Percentiles rank a stretch among this genome's conserved stretches.
These are phyloP conservation scores for Leptographium wingfieldii DNA, from an alignment of 2,329 filamentous ascomycete genomes.

Conservation along the genomic window DNA sequence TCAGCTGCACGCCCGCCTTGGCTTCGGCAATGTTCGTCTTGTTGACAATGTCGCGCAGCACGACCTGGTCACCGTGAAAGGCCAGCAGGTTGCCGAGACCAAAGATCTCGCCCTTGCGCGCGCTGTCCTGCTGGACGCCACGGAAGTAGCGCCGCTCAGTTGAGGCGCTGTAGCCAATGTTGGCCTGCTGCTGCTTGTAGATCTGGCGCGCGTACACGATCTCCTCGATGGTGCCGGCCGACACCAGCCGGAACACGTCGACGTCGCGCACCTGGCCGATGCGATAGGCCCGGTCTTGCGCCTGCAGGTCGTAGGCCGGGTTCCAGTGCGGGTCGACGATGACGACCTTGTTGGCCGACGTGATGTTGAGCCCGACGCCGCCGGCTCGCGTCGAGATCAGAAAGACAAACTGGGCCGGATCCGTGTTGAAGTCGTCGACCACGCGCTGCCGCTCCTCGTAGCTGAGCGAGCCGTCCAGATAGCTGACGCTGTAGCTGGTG, in stretches of 20 bases:
- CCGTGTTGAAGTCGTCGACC: conserved; percentile 85
- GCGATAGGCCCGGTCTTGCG: conserved; percentile 89
- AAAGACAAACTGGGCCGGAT: conserved; percentile 82
- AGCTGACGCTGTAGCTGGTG: conserved; percentile 83
- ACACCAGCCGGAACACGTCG: conserved; percentile 86
- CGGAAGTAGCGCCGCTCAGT: conserved; percentile 90
- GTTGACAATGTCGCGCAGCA: conserved; percentile 92
- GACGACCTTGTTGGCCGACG: conserved; percentile 94
- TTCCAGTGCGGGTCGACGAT: conserved; percentile 98
- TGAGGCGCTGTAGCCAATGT: conserved; percentile 90
- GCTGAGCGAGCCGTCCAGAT: conserved; percentile 72
- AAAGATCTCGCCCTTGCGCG: conserved; percentile 86
- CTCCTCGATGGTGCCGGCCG: conserved; percentile 87
- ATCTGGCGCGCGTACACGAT: conserved; percentile 95
- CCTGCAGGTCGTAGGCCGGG: conserved; percentile 84
- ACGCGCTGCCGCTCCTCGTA: conserved; percentile 72
- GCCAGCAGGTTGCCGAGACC: conserved; percentile 77
- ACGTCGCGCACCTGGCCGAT: conserved; percentile 90
- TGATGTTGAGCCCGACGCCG: conserved; percentile 90
- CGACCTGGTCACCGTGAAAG: conserved; percentile 64
- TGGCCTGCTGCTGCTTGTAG: conserved; percentile 98
- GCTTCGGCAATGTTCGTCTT: conserved; percentile 96
- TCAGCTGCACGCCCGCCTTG: conserved; percentile 67
- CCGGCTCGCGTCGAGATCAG: conserved; percentile 90
- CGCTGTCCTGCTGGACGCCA: conserved; percentile 73